phyloP scores from a whole-genome alignment of 73 alveolate species.

The Paramecium biaurelia region DNA sequence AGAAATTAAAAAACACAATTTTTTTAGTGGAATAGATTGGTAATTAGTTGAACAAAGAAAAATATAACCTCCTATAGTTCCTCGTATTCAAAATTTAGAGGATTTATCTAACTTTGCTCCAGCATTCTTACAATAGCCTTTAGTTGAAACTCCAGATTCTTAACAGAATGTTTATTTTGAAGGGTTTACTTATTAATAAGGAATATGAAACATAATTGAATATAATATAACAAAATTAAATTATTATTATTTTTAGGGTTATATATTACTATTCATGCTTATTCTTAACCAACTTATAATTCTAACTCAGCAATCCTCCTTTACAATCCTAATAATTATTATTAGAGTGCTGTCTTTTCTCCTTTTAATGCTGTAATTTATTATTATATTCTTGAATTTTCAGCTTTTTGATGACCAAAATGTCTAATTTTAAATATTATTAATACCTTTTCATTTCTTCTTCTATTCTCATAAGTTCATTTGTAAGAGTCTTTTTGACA shows the following conservation, averaged over 20 bases:
- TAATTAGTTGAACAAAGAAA: slow-evolving; percentile 64
- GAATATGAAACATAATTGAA: neutral
- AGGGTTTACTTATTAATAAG: neutral
- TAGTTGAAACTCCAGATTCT: slow-evolving; percentile 9
- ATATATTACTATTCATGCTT: slow-evolving; percentile 19
- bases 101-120: slow-evolving; percentile 47
- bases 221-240: neutral
- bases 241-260: neutral
- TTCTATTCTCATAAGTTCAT: slow-evolving; percentile 94
- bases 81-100: slow-evolving; percentile 63
- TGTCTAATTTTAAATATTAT: slow-evolving; percentile 46
- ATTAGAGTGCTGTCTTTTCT: slow-evolving; percentile 85
- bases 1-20: slow-evolving; percentile 62
- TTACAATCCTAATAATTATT: slow-evolving; percentile 77
- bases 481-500: slow-evolving; percentile 73
- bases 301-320: slow-evolving; percentile 91
- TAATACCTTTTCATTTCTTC: slow-evolving; percentile 90
- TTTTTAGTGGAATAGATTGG: slow-evolving; percentile 64
- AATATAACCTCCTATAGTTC: slow-evolving; percentile 82
- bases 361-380: slow-evolving; percentile 83
- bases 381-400: slow-evolving; percentile 79
- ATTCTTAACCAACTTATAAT: slow-evolving; percentile 81
- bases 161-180: neutral
- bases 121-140: neutral
- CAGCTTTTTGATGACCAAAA: slow-evolving; percentile 80